Conservation (phyloP, 1,284 basidiomycete genomes). For the Cryptococcus sp. region DNA sequence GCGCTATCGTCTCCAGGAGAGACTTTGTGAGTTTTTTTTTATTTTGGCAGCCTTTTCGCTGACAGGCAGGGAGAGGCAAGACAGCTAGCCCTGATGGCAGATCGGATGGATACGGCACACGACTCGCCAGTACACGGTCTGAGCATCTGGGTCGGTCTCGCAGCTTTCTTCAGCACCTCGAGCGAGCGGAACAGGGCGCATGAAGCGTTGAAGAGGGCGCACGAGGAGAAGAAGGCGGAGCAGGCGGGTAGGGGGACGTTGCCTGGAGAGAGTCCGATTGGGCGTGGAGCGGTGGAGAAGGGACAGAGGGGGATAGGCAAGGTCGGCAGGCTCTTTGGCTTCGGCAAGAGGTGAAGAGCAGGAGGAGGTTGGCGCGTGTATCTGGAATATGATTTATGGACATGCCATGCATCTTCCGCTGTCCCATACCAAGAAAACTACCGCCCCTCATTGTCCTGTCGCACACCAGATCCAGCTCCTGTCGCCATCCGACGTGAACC, state of each 20-base stretch:
- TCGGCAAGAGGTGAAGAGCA: too few relatives aligned
- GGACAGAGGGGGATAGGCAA: neutral
- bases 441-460: too few relatives aligned
- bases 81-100: conserved; percentile 40
- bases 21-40: conserved; percentile 37
- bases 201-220: conserved; percentile 13
- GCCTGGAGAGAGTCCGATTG: neutral
- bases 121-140: conserved; percentile 22
- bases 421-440: too few relatives aligned
- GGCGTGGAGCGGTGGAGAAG: neutral
- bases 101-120: conserved; percentile 27
- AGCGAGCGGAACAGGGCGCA: conserved; percentile 15
- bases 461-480: too few relatives aligned
- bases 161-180: conserved; percentile 30
- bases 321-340: conserved; percentile 1
- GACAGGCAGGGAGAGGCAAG: conserved; percentile 36
- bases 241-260: conserved; percentile 3
- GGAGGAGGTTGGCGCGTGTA: neutral
- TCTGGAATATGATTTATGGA: too few relatives aligned
- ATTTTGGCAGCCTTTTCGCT: neutral
- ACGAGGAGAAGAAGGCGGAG: conserved; percentile 11
- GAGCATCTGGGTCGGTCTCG: conserved; percentile 39
- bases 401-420: too few relatives aligned
- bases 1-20: conserved; percentile 41
- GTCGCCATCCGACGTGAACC: too few relatives aligned